Conservation (phyloP, 2,329 filamentous ascomycete genomes). For the Penicillium expansum region DNA sequence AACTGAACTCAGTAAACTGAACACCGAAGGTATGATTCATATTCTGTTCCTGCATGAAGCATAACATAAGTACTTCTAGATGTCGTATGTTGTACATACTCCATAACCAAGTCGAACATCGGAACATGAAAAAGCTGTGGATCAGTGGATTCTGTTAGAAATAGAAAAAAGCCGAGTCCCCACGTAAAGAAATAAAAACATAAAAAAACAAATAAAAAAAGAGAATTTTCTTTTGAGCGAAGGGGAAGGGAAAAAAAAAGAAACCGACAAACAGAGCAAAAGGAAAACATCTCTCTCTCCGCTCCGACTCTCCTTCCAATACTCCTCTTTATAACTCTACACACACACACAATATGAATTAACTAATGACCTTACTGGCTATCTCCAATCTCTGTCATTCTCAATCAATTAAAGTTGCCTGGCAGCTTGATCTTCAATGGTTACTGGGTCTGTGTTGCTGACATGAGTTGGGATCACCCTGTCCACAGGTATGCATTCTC, state of each 20-base stretch:
- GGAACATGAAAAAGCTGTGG: not conserved
- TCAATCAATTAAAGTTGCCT: slow-evolving; percentile 32
- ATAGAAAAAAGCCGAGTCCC: slow-evolving; percentile 14
- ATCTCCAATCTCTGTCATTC: slow-evolving; percentile 2
- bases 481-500: slow-evolving; percentile 43
- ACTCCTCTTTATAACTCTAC: not conserved
- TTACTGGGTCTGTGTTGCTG: slow-evolving; percentile 37
- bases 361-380: slow-evolving; percentile 1
- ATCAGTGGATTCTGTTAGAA: not conserved
- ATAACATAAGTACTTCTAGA: not conserved
- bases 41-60: slow-evolving; percentile 1
- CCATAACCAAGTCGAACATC: not conserved
- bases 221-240: not conserved
- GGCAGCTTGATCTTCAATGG: slow-evolving; percentile 39
- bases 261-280: slow-evolving; percentile 37
- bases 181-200: slow-evolving; percentile 14
- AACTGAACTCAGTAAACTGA: not conserved
- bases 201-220: slow-evolving; percentile 7
- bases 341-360: slow-evolving; percentile 1
- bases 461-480: slow-evolving; percentile 49
- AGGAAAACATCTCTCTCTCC: slow-evolving; percentile 32
- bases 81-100: no score
- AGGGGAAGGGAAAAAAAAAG: not conserved
- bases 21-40: not conserved
- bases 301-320: slow-evolving; percentile 12